Base-by-base conservation (phyloP, 345 rosid species). In the Lepidium aucheri region DNA sequence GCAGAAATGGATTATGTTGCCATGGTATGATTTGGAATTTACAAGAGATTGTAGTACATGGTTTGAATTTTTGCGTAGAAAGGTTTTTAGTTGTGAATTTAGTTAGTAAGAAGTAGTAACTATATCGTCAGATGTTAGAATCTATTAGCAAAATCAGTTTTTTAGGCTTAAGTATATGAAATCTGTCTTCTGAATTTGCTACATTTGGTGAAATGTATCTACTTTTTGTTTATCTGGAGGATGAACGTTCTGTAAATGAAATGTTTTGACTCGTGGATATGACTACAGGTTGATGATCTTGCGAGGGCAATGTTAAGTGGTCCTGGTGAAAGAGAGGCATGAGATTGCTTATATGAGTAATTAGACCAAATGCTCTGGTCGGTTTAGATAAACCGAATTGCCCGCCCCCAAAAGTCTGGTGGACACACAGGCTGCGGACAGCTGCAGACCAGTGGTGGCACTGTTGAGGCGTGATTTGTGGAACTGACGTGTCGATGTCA, bases 1-100 rank as follows among this genome's bases (percentile, higher is more conserved):
- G 99, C 96, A 0, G 96, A 94, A 72, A 80, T 83, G 92, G 97
- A 94, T 67, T 94, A 88, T 39, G 96, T 90, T n/a, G 88, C 96
- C 67, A 90, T 90, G 92, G 98, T 91, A 38, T 13, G 76, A 13
- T 49, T 51, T 14, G 0, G 8, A 65, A 58, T 0, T 42, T 42
- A 54, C 16, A 51, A 16, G 30, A 47, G 44, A 39, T 53, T 3
- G 16, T 52, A 4, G 0, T 38, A 14, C 9, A 63, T 2, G 9
- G 22, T 22, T 38, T 6, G 30, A n/a, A 35, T 13, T 8, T 38
- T 33, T 5, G 38, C 51, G 22, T 47, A 64, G 6, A n/a, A n/a
- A 36, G 7, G 40, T 33, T 35, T 38, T 0, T 36, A 46, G 6
- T 34, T 62, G 42, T 63, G 68, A n/a, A n/a, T 10, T 32, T 17